A percentile compares a stretch with the other conserved stretches of the same genome.
Conservation (phyloP, 2,329 filamentous ascomycete species). For the Chrysosphaeria jannelii region DNA sequence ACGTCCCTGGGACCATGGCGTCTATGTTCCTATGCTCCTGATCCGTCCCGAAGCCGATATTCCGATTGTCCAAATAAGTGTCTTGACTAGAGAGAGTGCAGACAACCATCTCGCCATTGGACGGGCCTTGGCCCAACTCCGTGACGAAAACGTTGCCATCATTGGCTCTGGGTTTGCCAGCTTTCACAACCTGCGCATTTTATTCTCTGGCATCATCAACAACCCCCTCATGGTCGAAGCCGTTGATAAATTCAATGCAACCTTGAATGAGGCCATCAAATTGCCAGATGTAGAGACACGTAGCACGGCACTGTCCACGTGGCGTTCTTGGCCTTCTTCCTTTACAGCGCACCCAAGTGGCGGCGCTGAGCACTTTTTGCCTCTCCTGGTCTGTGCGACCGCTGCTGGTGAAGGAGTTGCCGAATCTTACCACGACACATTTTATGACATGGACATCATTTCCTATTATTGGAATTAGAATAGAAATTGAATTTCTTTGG, state of each 20-base stretch:
- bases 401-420: slow-evolving; percentile 13
- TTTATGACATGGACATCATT: slow-evolving; percentile 16
- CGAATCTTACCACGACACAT: slow-evolving; percentile 17
- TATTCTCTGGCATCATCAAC: slow-evolving; percentile 10
- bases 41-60: slow-evolving; percentile 19
- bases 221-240: slow-evolving; percentile 6
- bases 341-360: slow-evolving; percentile 21
- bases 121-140: slow-evolving; percentile 17
- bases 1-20: slow-evolving; percentile 28
- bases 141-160: slow-evolving; percentile 19
- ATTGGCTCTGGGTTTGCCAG: slow-evolving; percentile 28
- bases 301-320: slow-evolving; percentile 11
- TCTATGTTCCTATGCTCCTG: slow-evolving; percentile 25
- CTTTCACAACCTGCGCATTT: slow-evolving; percentile 20
- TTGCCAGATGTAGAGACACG: slow-evolving; percentile 11
- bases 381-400: slow-evolving; percentile 23
- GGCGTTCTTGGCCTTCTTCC: slow-evolving; percentile 16
- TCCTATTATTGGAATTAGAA: slow-evolving; percentile 24
- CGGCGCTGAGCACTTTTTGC: slow-evolving; percentile 27
- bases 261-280: slow-evolving; percentile 17
- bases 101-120: slow-evolving; percentile 19
- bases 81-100: slow-evolving; percentile 20
- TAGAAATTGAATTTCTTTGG: no score
- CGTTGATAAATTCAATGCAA: slow-evolving; percentile 6
- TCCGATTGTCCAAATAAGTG: slow-evolving; percentile 25